These are phyloP conservation scores for Barbatosphaeria neglecta DNA, from an alignment of 495 filamentous ascomycete genomes.

Conservation along the genomic window DNA sequence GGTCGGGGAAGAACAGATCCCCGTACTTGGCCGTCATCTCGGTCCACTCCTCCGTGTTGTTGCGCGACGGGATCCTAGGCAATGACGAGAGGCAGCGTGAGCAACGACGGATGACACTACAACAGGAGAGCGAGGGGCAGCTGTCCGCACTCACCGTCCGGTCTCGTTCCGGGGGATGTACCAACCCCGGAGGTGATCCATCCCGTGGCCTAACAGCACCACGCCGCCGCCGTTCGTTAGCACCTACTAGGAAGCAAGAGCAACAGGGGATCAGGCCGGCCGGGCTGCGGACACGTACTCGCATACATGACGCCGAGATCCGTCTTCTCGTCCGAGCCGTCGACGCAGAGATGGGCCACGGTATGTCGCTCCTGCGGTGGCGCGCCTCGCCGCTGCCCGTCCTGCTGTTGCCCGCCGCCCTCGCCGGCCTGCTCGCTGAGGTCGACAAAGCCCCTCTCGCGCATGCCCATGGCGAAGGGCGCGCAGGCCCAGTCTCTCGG, in stretches of 20 bases:
- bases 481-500: slow-evolving; percentile 7
- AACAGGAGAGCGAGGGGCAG: not conserved
- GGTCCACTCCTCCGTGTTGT: not conserved
- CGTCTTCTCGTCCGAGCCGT: slow-evolving; percentile 5
- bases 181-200: slow-evolving; percentile 1
- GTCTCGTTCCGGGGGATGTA: slow-evolving; percentile 14
- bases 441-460: slow-evolving; percentile 3
- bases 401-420: not conserved
- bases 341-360: slow-evolving; percentile 14
- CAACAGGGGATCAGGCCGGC: not conserved
- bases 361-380: not conserved
- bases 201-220: not conserved
- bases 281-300: slow-evolving; percentile 11
- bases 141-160: slow-evolving; percentile 8
- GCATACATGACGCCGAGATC: slow-evolving; percentile 17
- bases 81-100: too few relatives aligned
- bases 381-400: too few relatives aligned
- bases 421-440: not conserved
- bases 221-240: too few relatives aligned
- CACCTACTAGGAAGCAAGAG: not conserved
- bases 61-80: too few relatives aligned
- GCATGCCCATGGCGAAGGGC: slow-evolving; percentile 9
- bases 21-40: not conserved
- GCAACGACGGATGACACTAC: too few relatives aligned
- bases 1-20: not conserved